These are phyloP conservation scores for Suillus placidus DNA, from an alignment of 768 basidiomycete genomes.

Conservation along the genomic window DNA sequence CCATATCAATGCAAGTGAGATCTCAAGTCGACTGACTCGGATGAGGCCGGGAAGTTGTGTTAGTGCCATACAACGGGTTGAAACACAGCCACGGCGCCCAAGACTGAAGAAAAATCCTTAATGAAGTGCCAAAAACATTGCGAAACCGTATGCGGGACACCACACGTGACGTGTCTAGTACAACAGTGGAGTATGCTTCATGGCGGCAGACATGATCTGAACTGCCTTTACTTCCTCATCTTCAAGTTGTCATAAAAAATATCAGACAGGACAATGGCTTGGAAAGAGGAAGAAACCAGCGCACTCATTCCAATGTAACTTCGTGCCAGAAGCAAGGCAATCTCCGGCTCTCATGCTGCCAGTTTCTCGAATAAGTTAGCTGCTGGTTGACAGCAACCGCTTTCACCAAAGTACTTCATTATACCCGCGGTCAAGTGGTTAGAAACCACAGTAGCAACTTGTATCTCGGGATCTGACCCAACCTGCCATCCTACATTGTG, in stretches of 20 bases:
- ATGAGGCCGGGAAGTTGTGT: too few species aligned
- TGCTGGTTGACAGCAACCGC: constrained; percentile 82
- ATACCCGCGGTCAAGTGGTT: constrained; percentile 95
- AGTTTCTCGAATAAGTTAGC: constrained; percentile 96
- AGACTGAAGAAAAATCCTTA: too few species aligned
- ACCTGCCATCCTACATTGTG: constrained; percentile 88
- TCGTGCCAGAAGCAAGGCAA: constrained; percentile 81
- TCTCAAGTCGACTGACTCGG: too few species aligned
- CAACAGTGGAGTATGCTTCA: constrained; percentile 84
- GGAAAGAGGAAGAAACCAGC: constrained; percentile 33
- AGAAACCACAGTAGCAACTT: constrained; percentile 94
- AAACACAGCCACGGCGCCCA: too few species aligned
- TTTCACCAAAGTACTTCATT: constrained; percentile 96
- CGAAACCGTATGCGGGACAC: too few species aligned
- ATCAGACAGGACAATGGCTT: not conserved
- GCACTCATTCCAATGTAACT: constrained; percentile 97
- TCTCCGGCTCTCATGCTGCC: constrained; percentile 82
- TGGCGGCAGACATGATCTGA: constrained; percentile 85
- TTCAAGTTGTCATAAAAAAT: constrained; percentile 39
- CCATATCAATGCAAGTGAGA: too few species aligned
- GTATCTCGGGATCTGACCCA: constrained; percentile 97
- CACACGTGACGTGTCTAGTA: too few species aligned
- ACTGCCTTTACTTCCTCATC: constrained; percentile 99
- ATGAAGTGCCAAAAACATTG: too few species aligned
- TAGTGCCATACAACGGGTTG: too few species aligned